Evolutionary conservation across 176 grass and related monocot genomes (phyloP).

Genomic region (Phragmites australis): DNA sequence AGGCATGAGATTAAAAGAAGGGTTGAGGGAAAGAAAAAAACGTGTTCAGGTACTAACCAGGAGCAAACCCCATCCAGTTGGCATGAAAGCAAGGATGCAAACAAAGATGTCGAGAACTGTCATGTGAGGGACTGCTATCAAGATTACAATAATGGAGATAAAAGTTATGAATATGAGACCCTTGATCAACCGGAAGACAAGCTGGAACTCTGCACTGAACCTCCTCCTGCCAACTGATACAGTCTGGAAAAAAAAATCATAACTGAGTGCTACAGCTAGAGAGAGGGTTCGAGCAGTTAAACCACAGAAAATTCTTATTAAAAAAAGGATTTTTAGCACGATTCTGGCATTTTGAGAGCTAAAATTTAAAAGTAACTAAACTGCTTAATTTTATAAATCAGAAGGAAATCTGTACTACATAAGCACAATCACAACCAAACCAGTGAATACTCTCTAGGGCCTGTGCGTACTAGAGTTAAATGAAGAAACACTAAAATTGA

Average conservation of each 20-base stretch:
- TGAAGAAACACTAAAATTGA: neutral
- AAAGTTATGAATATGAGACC: slow-evolving; percentile 90
- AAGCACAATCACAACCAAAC: neutral
- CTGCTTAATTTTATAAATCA: neutral
- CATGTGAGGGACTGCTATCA: slow-evolving; percentile 79
- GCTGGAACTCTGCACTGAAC: slow-evolving; percentile 94
- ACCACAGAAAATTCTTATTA: neutral
- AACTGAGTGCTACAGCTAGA: neutral
- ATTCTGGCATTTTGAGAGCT: neutral
- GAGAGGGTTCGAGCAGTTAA: neutral
- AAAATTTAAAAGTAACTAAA: neutral
- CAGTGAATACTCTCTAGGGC: neutral
- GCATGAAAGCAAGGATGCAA: slow-evolving; percentile 94
- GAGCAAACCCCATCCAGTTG: slow-evolving; percentile 95
- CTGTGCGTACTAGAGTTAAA: neutral
- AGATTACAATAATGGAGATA: slow-evolving; percentile 61
- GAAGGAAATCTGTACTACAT: neutral
- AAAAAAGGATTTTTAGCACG: neutral
- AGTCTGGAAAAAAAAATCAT: slow-evolving; percentile 53
- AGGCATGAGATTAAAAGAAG: neutral
- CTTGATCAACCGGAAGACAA: slow-evolving; percentile 93
- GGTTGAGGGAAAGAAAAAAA: neutral
- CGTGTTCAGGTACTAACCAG: slow-evolving; percentile 44
- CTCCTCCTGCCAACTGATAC: slow-evolving; percentile 70
- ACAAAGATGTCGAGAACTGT: slow-evolving; percentile 91